A percentile compares a stretch with the other conserved stretches of the same genome.
phyloP scores from a whole-genome alignment of 2,329 filamentous ascomycete species.

The Cercospora zeae-maydis region DNA sequence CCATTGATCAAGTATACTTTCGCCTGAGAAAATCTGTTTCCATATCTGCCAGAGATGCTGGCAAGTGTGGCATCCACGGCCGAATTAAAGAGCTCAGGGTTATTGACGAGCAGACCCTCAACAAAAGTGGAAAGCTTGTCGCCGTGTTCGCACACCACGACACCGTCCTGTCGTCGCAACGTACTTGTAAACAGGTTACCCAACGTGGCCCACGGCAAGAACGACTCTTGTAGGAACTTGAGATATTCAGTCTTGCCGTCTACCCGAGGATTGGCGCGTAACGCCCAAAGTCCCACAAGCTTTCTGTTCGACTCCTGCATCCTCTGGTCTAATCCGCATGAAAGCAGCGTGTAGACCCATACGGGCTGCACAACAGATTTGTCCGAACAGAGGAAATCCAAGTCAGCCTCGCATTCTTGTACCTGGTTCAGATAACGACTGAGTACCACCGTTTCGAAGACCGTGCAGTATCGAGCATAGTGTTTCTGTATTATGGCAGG shows the following conservation, averaged over 20 bases:
- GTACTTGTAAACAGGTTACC: slow-evolving; percentile 45
- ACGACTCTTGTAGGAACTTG: slow-evolving; percentile 40
- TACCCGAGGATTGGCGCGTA: slow-evolving; percentile 32
- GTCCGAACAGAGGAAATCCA: slow-evolving; percentile 39
- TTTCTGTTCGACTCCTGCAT: slow-evolving; percentile 48
- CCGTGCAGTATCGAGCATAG: slow-evolving; percentile 44
- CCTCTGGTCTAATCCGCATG: slow-evolving; percentile 40
- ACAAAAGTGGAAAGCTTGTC: slow-evolving; percentile 39
- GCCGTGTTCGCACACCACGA: slow-evolving; percentile 42
- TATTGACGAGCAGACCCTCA: slow-evolving; percentile 30
- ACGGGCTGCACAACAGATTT: slow-evolving; percentile 37
- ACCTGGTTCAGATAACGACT: slow-evolving; percentile 50
- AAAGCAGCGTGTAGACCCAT: slow-evolving; percentile 45
- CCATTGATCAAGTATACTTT: slow-evolving; percentile 45
- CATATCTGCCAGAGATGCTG: slow-evolving; percentile 24
- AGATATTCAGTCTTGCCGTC: slow-evolving; percentile 29
- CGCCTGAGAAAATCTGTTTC: slow-evolving; percentile 42
- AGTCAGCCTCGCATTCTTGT: slow-evolving; percentile 44
- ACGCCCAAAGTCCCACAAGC: slow-evolving; percentile 46
- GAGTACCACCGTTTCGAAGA: slow-evolving; percentile 49
- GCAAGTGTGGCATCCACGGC: slow-evolving; percentile 36
- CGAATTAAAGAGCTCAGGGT: slow-evolving; percentile 14
- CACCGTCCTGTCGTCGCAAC: slow-evolving; percentile 33
- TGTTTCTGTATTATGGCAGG: slow-evolving; percentile 27
- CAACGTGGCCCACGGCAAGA: slow-evolving; percentile 48